Conservation (phyloP, 1,284 basidiomycete genomes). For the Malassezia restricta region DNA sequence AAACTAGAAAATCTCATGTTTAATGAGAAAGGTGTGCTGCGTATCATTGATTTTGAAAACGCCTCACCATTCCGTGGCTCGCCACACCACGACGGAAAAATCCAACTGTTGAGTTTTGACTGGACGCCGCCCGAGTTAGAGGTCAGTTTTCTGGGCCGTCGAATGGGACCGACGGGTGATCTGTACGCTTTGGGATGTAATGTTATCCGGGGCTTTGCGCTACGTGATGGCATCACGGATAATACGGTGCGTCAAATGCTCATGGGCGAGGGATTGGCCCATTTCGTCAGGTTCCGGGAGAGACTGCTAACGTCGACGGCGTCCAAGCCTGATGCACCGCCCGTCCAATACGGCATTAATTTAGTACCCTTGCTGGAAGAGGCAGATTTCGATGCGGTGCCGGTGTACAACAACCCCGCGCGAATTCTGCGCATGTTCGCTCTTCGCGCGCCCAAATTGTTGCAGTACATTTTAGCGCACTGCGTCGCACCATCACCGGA, state of each 20-base stretch:
- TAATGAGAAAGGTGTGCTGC: slow-evolving; percentile 24
- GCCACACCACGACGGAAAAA: slow-evolving; percentile 32
- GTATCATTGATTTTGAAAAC: slow-evolving; percentile 44
- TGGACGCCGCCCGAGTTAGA: slow-evolving; percentile 42
- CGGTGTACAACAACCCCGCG: slow-evolving; percentile 18
- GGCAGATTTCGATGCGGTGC: background rate
- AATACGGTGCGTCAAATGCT: slow-evolving; percentile 25
- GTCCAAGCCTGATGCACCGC: background rate
- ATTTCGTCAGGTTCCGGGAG: slow-evolving; percentile 25
- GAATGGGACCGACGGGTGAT: slow-evolving; percentile 38
- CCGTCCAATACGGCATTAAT: slow-evolving; percentile 9
- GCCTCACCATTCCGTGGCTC: slow-evolving; percentile 40
- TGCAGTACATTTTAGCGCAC: slow-evolving; percentile 27
- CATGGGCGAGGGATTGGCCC: slow-evolving; percentile 25
- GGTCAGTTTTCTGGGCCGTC: slow-evolving; percentile 26
- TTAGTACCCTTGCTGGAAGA: slow-evolving; percentile 11
- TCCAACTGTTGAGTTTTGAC: slow-evolving; percentile 36
- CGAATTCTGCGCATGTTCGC: slow-evolving; percentile 34
- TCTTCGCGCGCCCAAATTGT: slow-evolving; percentile 22
- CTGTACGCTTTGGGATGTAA: slow-evolving; percentile 42
- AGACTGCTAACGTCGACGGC: slow-evolving; percentile 9
- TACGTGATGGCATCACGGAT: slow-evolving; percentile 39
- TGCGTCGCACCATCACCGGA: slow-evolving; percentile 21
- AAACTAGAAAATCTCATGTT: slow-evolving; percentile 45
- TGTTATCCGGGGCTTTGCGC: slow-evolving; percentile 36